A percentile compares a stretch with the other conserved stretches of the same genome.
Evolutionary conservation across 176 grass and related monocot species (phyloP).

Genomic region (Carex scoparia): DNA sequence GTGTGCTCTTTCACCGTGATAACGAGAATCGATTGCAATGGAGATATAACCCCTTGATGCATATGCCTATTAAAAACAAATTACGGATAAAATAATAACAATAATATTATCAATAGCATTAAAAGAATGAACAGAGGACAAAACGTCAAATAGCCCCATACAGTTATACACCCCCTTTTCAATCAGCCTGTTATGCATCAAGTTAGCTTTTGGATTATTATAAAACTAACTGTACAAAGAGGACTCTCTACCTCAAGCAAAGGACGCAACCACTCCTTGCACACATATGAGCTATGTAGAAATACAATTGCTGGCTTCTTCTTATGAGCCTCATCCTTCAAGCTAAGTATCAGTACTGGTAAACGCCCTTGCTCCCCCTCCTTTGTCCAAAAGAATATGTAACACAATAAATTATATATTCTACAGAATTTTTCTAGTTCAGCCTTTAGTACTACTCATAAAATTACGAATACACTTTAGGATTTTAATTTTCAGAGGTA

Average conservation of each 20-base stretch:
- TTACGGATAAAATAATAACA: not conserved
- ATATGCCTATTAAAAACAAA: constrained; percentile 59
- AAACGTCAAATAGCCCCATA: not conserved
- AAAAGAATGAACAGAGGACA: not conserved
- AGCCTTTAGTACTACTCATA: not conserved
- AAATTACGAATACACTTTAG: not conserved
- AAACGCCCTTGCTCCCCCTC: constrained; percentile 67
- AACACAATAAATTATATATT: constrained; percentile 6
- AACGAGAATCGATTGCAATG: constrained; percentile 83
- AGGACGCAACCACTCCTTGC: constrained; percentile 87
- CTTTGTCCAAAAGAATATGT: constrained; percentile 26
- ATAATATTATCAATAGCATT: not conserved
- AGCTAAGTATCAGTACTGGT: constrained; percentile 66
- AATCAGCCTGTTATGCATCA: not conserved
- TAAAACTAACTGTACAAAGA: constrained; percentile 8
- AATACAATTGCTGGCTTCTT: constrained; percentile 74
- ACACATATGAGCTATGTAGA: constrained; percentile 92
- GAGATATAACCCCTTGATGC: constrained; percentile 78
- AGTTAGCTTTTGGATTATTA: not conserved
- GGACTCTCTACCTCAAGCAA: constrained; percentile 66
- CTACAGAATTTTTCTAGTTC: not conserved
- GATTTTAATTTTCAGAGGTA: not conserved
- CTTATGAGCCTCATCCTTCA: constrained; percentile 42
- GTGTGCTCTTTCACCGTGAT: constrained; percentile 82
- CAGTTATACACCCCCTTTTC: not conserved